Percentiles rank a stretch among this genome's conserved stretches.
Conservation (phyloP, 345 rosid species). For the Barbarea vulgaris region DNA sequence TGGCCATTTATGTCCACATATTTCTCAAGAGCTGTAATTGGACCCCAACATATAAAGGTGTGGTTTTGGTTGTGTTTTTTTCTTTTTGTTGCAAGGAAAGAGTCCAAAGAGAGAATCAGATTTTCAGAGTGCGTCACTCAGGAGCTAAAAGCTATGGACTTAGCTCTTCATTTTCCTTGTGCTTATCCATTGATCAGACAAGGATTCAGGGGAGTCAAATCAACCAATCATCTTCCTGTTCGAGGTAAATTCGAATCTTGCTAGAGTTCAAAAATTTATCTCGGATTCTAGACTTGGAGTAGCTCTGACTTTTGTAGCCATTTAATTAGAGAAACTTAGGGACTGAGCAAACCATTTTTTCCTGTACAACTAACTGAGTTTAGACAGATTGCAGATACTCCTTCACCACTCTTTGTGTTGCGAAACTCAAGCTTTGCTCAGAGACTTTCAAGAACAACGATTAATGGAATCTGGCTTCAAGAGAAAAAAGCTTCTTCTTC, state of each 20-base stretch:
- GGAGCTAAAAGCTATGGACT: slow-evolving; percentile 41
- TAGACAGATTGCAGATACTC: slow-evolving; percentile 58
- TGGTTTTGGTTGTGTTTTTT: background rate
- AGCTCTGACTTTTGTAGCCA: background rate
- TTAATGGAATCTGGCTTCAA: slow-evolving; percentile 38
- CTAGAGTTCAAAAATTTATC: background rate
- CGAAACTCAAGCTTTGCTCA: background rate
- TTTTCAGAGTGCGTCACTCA: background rate
- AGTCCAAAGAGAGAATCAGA: background rate
- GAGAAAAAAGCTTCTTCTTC: slow-evolving; percentile 38
- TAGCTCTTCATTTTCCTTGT: slow-evolving; percentile 29
- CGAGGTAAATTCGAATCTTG: slow-evolving; percentile 44
- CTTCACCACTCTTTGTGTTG: background rate
- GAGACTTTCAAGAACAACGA: slow-evolving; percentile 29
- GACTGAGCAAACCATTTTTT: slow-evolving; percentile 28
- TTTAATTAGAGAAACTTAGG: background rate
- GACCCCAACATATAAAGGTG: slow-evolving; percentile 20
- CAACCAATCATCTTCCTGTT: slow-evolving; percentile 11
- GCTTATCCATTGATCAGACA: slow-evolving; percentile 35
- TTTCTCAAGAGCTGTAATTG: slow-evolving; percentile 22
- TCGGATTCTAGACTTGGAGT: background rate
- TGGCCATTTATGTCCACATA: slow-evolving; percentile 25
- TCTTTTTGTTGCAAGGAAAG: background rate
- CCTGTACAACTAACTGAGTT: slow-evolving; percentile 72
- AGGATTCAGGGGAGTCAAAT: slow-evolving; percentile 15